phyloP scores from a whole-genome alignment of 2,329 filamentous ascomycete species.

The Alternaria solani region DNA sequence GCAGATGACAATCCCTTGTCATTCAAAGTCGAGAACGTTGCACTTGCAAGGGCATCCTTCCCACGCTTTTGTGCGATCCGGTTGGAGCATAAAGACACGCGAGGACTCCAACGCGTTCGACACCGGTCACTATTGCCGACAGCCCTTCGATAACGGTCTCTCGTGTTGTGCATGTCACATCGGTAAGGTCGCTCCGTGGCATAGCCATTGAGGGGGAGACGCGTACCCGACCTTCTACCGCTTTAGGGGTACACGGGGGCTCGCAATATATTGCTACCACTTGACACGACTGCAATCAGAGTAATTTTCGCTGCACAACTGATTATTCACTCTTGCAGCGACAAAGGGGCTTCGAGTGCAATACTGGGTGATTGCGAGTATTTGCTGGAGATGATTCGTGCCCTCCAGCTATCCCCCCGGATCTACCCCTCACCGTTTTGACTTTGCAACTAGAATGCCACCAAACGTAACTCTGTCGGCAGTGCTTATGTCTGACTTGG shows the following conservation, averaged over 20 bases:
- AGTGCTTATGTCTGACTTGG: slow-evolving; percentile 11
- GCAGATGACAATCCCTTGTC: slow-evolving; percentile 18
- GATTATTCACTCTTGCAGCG: neutral
- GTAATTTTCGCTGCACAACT: neutral
- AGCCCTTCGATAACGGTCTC: slow-evolving; percentile 2
- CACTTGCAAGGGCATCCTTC: slow-evolving; percentile 20
- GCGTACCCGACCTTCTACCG: slow-evolving; percentile 28
- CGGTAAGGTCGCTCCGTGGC: slow-evolving; percentile 20
- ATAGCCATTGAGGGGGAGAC: slow-evolving; percentile 38
- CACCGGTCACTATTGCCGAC: slow-evolving; percentile 10
- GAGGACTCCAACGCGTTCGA: slow-evolving; percentile 15
- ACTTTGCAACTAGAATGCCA: slow-evolving; percentile 22
- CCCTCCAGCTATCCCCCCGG: slow-evolving; percentile 8
- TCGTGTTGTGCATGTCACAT: slow-evolving; percentile 13
- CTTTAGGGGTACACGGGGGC: slow-evolving; percentile 3
- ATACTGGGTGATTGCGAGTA: neutral
- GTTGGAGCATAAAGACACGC: slow-evolving; percentile 26
- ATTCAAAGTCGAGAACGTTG: slow-evolving; percentile 27
- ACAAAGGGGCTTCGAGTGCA: neutral
- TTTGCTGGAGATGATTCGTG: neutral
- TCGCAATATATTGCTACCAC: neutral
- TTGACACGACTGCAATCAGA: neutral
- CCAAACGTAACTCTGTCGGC: slow-evolving; percentile 26
- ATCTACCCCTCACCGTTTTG: slow-evolving; percentile 11
- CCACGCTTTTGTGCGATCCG: slow-evolving; percentile 20